phyloP scores from a whole-genome alignment of 2,329 filamentous ascomycete species.

The Xylaria sp. region DNA sequence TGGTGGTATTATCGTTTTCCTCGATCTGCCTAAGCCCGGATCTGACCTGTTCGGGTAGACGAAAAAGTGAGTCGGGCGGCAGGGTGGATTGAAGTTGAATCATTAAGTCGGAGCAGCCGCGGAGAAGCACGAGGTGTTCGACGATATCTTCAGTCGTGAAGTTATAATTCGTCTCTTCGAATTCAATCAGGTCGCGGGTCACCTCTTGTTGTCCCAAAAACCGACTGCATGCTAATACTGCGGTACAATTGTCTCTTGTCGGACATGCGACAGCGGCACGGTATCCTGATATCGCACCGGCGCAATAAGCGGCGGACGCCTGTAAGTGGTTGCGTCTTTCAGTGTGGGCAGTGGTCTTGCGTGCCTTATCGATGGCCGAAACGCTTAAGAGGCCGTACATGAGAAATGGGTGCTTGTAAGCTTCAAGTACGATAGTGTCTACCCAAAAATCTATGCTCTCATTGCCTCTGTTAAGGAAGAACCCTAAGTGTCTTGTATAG shows the following conservation, averaged over 20 bases:
- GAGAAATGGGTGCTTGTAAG: slow-evolving; percentile 27
- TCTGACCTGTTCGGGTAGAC: slow-evolving; percentile 20
- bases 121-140: slow-evolving; percentile 30
- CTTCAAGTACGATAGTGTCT: slow-evolving; percentile 26
- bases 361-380: slow-evolving; percentile 28
- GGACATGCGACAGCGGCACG: slow-evolving; percentile 23
- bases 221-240: slow-evolving; percentile 30
- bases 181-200: slow-evolving; percentile 23
- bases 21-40: slow-evolving; percentile 16
- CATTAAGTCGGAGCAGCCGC: slow-evolving; percentile 27
- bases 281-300: slow-evolving; percentile 32
- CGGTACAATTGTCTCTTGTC: slow-evolving; percentile 26
- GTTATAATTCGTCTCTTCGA: slow-evolving; percentile 4
- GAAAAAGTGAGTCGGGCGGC: slow-evolving; percentile 26
- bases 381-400: slow-evolving; percentile 31
- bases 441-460: slow-evolving; percentile 26
- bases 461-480: slow-evolving; percentile 30
- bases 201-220: slow-evolving; percentile 30
- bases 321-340: slow-evolving; percentile 25
- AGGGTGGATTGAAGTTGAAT: slow-evolving; percentile 26
- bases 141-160: slow-evolving; percentile 30
- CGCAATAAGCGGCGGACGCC: slow-evolving; percentile 28
- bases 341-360: slow-evolving; percentile 7
- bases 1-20: slow-evolving; percentile 12
- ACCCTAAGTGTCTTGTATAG: slow-evolving; percentile 23